phyloP scores from a whole-genome alignment of 2,329 filamentous ascomycete species.

The Penicillium capsulatum region DNA sequence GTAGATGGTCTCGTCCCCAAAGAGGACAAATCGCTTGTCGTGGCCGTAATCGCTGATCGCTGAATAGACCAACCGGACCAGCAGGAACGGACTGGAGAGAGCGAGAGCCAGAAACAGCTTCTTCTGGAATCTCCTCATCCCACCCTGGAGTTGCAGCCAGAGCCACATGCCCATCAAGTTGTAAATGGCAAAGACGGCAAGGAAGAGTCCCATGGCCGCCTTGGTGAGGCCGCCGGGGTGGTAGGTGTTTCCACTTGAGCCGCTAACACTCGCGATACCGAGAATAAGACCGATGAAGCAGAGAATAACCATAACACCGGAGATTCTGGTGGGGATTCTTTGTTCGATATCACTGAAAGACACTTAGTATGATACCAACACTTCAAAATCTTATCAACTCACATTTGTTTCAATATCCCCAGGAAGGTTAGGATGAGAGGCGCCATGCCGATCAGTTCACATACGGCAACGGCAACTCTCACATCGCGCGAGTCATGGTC shows the following conservation, averaged over 20 bases:
- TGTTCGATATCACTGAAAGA: slow-evolving; percentile 7
- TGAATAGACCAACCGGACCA: slow-evolving; percentile 26
- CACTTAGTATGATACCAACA: not conserved
- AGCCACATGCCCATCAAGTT: slow-evolving; percentile 13
- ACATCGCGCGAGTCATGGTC: slow-evolving; percentile 16
- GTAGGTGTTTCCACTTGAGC: slow-evolving; percentile 4
- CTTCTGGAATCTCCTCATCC: no score
- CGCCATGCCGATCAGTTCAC: slow-evolving; percentile 29
- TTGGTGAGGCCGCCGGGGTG: slow-evolving; percentile 14
- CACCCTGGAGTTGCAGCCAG: slow-evolving; percentile 6
- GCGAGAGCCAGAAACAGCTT: slow-evolving; percentile 28
- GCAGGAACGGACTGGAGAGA: slow-evolving; percentile 25
- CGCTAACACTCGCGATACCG: slow-evolving; percentile 23
- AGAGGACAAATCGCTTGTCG: slow-evolving; percentile 3
- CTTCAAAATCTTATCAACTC: slow-evolving; percentile 10
- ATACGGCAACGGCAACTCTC: slow-evolving; percentile 23
- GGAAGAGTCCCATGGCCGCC: slow-evolving; percentile 24
- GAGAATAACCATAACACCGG: slow-evolving; percentile 11
- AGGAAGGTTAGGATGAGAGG: slow-evolving; percentile 27
- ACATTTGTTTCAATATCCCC: slow-evolving; percentile 29
- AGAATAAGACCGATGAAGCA: slow-evolving; percentile 23
- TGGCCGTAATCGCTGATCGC: slow-evolving; percentile 20
- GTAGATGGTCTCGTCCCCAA: slow-evolving; percentile 25
- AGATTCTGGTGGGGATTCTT: slow-evolving; percentile 14
- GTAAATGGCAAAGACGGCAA: slow-evolving; percentile 21